phyloP scores from a whole-genome alignment of 352 stramenopile genomes.

The Pythium grandisporangium region DNA sequence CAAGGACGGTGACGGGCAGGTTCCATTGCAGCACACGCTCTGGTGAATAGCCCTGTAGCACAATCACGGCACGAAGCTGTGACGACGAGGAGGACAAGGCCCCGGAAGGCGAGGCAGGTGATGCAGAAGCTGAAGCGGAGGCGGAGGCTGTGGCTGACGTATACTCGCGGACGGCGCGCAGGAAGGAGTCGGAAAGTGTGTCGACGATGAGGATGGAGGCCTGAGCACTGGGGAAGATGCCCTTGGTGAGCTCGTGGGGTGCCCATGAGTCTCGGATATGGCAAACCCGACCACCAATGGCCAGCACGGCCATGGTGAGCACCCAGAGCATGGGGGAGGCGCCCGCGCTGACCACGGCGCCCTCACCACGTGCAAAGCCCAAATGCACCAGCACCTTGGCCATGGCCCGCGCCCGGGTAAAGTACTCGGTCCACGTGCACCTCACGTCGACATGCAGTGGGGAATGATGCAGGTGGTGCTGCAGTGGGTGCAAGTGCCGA shows the following conservation, averaged over 20 bases:
- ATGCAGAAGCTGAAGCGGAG: no score
- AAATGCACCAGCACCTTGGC: slow-evolving; percentile 40
- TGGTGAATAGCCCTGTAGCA: slow-evolving; percentile 20
- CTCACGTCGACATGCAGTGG: no score
- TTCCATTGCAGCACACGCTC: slow-evolving; percentile 10
- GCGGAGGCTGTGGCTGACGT: no score
- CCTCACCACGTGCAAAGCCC: slow-evolving; percentile 45
- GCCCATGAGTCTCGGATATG: slow-evolving; percentile 54
- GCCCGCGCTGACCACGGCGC: slow-evolving; percentile 37
- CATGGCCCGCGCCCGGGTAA: slow-evolving; percentile 17
- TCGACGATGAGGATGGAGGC: slow-evolving; percentile 58
- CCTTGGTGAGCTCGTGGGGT: slow-evolving; percentile 27
- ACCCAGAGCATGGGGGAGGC: slow-evolving; percentile 36
- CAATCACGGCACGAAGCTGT: slow-evolving; percentile 33
- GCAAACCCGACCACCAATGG: slow-evolving; percentile 39
- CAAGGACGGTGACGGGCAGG: slow-evolving; percentile 33
- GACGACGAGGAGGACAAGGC: slow-evolving; percentile 15
- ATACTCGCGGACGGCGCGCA: slow-evolving; percentile 19
- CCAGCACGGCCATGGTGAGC: slow-evolving; percentile 48
- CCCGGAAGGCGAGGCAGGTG: no score
- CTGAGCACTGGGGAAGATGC: slow-evolving; percentile 42
- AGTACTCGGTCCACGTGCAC: slow-evolving; percentile 26
- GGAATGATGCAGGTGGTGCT: neutral
- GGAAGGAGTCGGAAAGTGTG: slow-evolving; percentile 32
- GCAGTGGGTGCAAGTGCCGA: neutral